Percentiles rank a stretch among this genome's conserved stretches.
These are phyloP conservation scores for Cicer bijugum DNA, from an alignment of 306 rosid species.

Conservation along the genomic window DNA sequence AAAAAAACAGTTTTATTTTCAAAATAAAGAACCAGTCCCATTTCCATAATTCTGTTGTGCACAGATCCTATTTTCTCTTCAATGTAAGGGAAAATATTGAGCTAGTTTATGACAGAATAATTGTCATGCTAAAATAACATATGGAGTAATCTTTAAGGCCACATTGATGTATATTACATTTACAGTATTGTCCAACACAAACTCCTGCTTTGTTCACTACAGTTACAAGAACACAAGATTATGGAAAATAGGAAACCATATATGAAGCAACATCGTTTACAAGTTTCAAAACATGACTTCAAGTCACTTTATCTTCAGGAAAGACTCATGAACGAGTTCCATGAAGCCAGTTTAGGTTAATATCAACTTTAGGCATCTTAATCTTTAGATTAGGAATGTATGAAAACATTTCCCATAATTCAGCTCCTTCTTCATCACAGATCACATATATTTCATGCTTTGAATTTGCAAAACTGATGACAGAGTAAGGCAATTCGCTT, in stretches of 20 bases:
- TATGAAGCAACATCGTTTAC: background rate
- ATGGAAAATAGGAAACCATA: background rate
- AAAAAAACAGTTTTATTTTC: too few species aligned
- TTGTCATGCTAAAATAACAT: background rate
- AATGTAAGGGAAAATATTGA: background rate
- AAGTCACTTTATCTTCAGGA: background rate
- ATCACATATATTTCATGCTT: slow-evolving; percentile 34
- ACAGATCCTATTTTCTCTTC: background rate
- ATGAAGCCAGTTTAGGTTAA: slow-evolving; percentile 48
- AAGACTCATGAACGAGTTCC: slow-evolving; percentile 34
- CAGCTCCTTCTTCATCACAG: slow-evolving; percentile 55
- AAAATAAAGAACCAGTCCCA: too few species aligned
- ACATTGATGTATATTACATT: background rate
- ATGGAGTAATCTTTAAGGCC: background rate
- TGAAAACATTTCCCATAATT: slow-evolving; percentile 35
- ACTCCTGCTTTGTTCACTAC: background rate
- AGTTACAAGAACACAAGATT: background rate
- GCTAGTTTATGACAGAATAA: background rate
- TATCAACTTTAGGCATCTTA: slow-evolving; percentile 37
- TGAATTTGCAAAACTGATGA: slow-evolving; percentile 13
- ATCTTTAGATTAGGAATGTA: slow-evolving; percentile 32
- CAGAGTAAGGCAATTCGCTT: slow-evolving; percentile 44
- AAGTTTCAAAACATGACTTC: slow-evolving; percentile 3
- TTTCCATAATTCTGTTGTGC: background rate
- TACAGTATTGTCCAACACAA: background rate